phyloP scores from a whole-genome alignment of 345 rosid genomes.

The Aurinia saxatilis region DNA sequence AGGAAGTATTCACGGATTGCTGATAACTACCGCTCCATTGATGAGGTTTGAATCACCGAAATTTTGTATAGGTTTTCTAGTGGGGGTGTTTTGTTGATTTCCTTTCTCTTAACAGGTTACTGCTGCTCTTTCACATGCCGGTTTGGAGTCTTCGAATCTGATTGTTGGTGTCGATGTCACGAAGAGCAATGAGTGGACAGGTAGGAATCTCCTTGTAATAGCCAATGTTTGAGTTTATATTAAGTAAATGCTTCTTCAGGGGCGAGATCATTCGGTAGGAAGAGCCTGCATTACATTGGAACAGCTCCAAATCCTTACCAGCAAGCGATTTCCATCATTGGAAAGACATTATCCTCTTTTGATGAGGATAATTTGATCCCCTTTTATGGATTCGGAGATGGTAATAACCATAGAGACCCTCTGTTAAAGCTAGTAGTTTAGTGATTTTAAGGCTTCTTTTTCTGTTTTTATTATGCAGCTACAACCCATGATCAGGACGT shows the following conservation, averaged over 20 bases:
- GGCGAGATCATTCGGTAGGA: constrained; percentile 59
- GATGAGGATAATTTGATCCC: constrained; percentile 90
- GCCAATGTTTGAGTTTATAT: constrained; percentile 5
- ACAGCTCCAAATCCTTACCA: constrained; percentile 71
- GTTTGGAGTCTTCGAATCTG: constrained; percentile 92
- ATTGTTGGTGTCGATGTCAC: constrained; percentile 95
- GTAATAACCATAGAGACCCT: constrained; percentile 17
- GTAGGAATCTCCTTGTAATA: too few relatives aligned
- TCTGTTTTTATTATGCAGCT: constrained; percentile 36
- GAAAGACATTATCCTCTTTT: constrained; percentile 64
- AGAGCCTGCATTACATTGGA: constrained; percentile 65
- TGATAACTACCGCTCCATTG: constrained; percentile 73
- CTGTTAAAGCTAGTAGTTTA: not conserved
- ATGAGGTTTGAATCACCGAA: constrained; percentile 49
- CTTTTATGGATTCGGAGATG: constrained; percentile 80
- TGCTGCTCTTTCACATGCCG: constrained; percentile 70
- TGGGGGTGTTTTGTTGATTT: constrained; percentile 1
- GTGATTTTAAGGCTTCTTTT: constrained; percentile 3
- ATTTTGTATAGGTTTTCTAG: not conserved
- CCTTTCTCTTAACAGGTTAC: constrained; percentile 47
- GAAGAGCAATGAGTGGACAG: constrained; percentile 98
- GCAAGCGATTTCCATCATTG: constrained; percentile 80
- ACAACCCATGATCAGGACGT: constrained; percentile 94
- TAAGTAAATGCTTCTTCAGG: constrained; percentile 36
- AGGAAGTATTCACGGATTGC: constrained; percentile 71